Evolutionary conservation across 2,329 filamentous ascomycete species (phyloP), one percentile per base, ranked within the genome.

Genomic region (Xylaria hypoxylon): DNA sequence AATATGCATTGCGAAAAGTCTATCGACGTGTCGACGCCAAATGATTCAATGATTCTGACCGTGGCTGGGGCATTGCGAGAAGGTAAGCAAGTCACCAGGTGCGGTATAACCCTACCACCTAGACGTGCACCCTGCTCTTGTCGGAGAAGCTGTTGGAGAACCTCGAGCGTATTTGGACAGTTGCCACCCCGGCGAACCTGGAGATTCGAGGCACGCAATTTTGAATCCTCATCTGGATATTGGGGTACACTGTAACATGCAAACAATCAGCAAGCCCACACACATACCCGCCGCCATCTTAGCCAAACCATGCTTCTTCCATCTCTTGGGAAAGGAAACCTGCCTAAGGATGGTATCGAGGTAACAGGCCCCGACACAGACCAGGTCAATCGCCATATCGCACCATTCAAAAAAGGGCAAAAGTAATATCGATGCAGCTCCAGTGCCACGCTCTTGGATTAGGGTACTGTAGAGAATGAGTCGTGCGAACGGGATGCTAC

Each of bases 151-250:
- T 93, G 89, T 68, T 87, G 84, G 28, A 94, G 80, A 8, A 94
- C 90, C 75, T 93, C 85, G 38, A 93, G 84, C 3, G 87, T 86
- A 76, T 94, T 94, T 26, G 89, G 86, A 68, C 89, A 89, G 77
- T 94, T 94, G 35, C 91, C 91, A 59, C 92, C 91, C 28, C 90
- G 86, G 33, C 91, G 86, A 48, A 84, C 84, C 40, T 81, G 79
- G 61, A 91, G 76, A 26, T 75, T 82, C 2, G 86, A 85, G 19
- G 91, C 90, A 35, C 91, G 89, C 45, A 92, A 82, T 78, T 94
- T 94, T 53, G 87, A 85, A 80, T 94, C 91, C 79, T 94, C 91
- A 6, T 79, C 78, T 1, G 91, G 91, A 75, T 88, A 93, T 73
- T 87, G 80, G 2, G 89, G 86, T 38, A 92, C 85, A 68, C 89